phyloP scores from a whole-genome alignment of 1,139 yeast species.

The Spathaspora jeffriesii region DNA sequence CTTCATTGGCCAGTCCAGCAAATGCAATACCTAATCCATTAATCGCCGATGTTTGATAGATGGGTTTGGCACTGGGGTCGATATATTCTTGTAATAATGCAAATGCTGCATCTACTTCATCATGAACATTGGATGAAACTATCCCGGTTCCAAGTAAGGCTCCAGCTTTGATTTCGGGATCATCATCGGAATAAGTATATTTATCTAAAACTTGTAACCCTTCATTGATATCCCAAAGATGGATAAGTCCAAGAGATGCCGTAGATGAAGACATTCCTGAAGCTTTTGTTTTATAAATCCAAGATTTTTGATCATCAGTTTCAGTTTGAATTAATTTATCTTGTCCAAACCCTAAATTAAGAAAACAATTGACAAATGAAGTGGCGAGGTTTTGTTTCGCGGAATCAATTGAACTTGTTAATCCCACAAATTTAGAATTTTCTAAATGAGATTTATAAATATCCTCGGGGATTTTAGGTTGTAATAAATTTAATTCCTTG shows the following conservation, averaged over 20 bases:
- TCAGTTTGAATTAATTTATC: slow-evolving; percentile 80
- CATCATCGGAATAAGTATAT: slow-evolving; percentile 84
- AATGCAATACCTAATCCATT: slow-evolving; percentile 93
- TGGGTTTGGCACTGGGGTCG: slow-evolving; percentile 49
- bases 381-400: slow-evolving; percentile 98
- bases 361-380: slow-evolving; percentile 87
- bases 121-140: slow-evolving; percentile 92
- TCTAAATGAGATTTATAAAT: slow-evolving; percentile 91
- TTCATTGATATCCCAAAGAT: slow-evolving; percentile 89
- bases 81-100: slow-evolving; percentile 78
- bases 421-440: slow-evolving; percentile 56
- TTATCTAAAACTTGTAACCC: slow-evolving; percentile 91
- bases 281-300: slow-evolving; percentile 94
- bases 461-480: slow-evolving; percentile 95
- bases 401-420: slow-evolving; percentile 77
- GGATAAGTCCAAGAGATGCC: slow-evolving; percentile 87
- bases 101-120: slow-evolving; percentile 92
- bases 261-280: slow-evolving; percentile 94
- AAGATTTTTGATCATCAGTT: slow-evolving; percentile 64
- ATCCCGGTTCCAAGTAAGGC: slow-evolving; percentile 96
- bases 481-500: slow-evolving; percentile 83
- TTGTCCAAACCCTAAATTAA: slow-evolving; percentile 87
- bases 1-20: slow-evolving; percentile 92
- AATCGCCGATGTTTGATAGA: slow-evolving; percentile 78
- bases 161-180: slow-evolving; percentile 92